phyloP scores from a whole-genome alignment of 129 eudicot genomes.

The Helichrysum umbraculigerum region DNA sequence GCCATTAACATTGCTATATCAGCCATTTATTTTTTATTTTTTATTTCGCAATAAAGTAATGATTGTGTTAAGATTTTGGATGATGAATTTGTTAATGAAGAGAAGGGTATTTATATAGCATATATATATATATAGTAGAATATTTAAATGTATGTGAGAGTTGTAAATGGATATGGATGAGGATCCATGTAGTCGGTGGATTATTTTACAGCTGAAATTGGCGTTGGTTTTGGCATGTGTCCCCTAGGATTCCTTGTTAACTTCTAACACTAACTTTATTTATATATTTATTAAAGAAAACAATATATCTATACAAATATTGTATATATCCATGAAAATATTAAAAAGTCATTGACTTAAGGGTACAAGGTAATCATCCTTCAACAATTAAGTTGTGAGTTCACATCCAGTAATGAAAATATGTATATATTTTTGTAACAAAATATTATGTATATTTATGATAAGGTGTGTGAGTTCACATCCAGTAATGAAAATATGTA shows the following conservation, averaged over 20 bases:
- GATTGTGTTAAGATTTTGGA: neutral
- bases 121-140: neutral
- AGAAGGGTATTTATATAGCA: neutral
- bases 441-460: no score
- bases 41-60: neutral
- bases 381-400: no score
- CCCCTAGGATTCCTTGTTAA: neutral
- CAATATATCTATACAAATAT: no score
- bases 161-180: constrained; percentile 23
- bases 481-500: no score
- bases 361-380: no score
- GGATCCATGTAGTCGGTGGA: neutral
- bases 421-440: no score
- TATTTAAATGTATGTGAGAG: neutral
- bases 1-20: constrained; percentile 34
- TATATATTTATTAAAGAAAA: neutral
- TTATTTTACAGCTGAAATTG: neutral
- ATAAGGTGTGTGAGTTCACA: no score
- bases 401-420: no score
- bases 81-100: neutral
- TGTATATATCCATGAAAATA: no score
- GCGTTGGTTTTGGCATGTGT: neutral
- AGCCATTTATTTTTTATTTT: neutral
- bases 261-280: neutral
- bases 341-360: no score